These are phyloP conservation scores for Solanum etuberosum DNA, from an alignment of 257 asterid genomes.

Conservation along the genomic window DNA sequence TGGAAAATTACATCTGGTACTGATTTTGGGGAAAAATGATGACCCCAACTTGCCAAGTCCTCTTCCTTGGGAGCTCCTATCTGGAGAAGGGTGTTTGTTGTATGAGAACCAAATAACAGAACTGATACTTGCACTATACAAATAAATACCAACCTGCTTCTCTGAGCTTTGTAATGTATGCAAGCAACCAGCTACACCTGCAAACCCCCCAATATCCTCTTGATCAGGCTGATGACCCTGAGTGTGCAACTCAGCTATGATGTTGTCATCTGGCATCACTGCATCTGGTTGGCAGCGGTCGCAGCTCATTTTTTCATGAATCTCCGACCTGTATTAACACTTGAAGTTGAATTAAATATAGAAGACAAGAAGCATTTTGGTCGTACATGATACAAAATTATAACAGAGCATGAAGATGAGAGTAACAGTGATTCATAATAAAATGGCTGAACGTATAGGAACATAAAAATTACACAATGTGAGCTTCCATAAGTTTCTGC, in stretches of 20 bases:
- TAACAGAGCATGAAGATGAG: background rate
- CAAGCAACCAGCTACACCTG: conserved; percentile 64
- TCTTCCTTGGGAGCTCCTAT: conserved; percentile 94
- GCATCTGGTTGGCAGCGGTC: conserved; percentile 48
- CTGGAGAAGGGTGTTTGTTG: conserved; percentile 13
- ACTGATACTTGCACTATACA: background rate
- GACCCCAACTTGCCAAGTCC: conserved; percentile 90
- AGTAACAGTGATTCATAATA: background rate
- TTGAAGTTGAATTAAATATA: background rate
- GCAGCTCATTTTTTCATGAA: conserved; percentile 89
- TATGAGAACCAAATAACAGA: background rate
- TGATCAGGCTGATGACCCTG: conserved; percentile 30
- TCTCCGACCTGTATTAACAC: conserved; percentile 58
- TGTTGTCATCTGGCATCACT: conserved; percentile 13
- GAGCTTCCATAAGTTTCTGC: background rate
- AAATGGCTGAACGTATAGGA: background rate
- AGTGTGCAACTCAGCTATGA: conserved; percentile 15
- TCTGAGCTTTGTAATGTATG: conserved; percentile 57
- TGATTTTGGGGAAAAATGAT: conserved; percentile 68
- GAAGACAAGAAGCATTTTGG: background rate
- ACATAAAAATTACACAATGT: background rate
- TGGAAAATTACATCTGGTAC: conserved; percentile 82
- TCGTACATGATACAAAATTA: background rate
- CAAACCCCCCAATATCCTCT: conserved; percentile 93
- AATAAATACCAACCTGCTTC: conserved; percentile 49